Conservation (phyloP, 139 green algal genomes). For the Trebouxia sp. region DNA sequence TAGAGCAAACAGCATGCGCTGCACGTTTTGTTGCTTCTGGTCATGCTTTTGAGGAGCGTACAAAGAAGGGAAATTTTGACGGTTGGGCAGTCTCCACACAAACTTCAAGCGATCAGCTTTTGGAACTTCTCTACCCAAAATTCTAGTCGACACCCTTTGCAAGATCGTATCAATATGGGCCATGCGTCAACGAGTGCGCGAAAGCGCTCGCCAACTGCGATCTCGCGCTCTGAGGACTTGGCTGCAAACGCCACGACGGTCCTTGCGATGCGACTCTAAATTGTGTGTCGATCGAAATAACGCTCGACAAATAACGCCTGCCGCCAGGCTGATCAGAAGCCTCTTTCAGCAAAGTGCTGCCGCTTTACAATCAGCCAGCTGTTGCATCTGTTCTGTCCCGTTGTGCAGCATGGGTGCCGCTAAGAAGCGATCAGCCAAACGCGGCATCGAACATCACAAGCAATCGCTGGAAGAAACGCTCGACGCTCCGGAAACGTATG, state of each 20-base stretch:
- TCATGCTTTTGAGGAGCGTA: neutral
- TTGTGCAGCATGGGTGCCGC: neutral
- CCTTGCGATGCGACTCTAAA: too few species aligned
- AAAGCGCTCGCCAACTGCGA: too few species aligned
- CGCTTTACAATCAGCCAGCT: too few species aligned
- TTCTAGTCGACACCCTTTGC: neutral
- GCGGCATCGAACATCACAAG: slow-evolving; percentile 49
- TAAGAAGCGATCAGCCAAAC: slow-evolving; percentile 11
- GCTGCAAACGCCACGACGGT: too few species aligned
- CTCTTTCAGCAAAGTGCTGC: too few species aligned
- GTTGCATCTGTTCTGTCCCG: neutral
- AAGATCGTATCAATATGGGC: slow-evolving; percentile 5
- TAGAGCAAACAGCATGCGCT: neutral
- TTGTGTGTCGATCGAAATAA: too few species aligned
- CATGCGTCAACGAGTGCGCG: too few species aligned
- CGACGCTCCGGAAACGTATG: slow-evolving; percentile 67
- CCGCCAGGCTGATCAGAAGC: too few species aligned
- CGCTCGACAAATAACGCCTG: too few species aligned
- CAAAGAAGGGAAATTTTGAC: neutral
- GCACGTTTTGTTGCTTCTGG: neutral
- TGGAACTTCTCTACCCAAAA: neutral
- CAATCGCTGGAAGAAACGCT: slow-evolving; percentile 65
- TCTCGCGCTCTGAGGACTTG: too few species aligned
- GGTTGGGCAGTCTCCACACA: slow-evolving; percentile 5
- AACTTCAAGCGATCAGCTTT: slow-evolving; percentile 10